Base-by-base conservation (phyloP, 331 rosid genomes). In the Malus hybrid region DNA sequence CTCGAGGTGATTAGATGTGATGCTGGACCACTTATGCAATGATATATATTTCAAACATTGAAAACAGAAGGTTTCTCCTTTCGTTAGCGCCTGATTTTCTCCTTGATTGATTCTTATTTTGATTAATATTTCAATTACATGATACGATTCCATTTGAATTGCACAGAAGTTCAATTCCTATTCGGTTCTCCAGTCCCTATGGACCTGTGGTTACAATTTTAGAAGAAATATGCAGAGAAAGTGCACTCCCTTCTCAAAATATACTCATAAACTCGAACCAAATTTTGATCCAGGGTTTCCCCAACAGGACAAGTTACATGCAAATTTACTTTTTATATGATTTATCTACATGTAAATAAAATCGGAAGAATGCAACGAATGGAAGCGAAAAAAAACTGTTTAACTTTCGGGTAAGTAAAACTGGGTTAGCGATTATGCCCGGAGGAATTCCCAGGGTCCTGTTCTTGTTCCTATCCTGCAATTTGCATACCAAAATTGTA, bases 391-490 rank as follows among this genome's bases (percentile, higher is more conserved):
- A 6, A 54, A 8, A 24, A 34, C 67, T 24, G 3, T 59, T 8
- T 18, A 18, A 31, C 5, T 16, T 36, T 19, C n/a, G 7, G 4
- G 12, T 15, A 12, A 16, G 68, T 19, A 56, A 50, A 16, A 13
- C 27, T 5, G 54, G 42, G 27, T 18, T n/a, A 9, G 4, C 76
- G 44, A 6, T 78, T 74, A 80, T 29, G 62, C 69, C 79, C 88
- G 74, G 28, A 91, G 96, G 80, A 89, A 89, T 36, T 77, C 60
- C 97, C 97, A 91, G 22, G 97, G 97, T 65, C 97, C 97, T 65
- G 96, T 85, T 67, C 96, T 91, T 8, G 96, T 89, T 77, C 97
- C 97, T 75, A 91, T 86, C 86, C 97, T 91, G 97, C 84, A 85
- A 20, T 70, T 39, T 39, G 46, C 13, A 39, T 39, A 10, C 46